phyloP scores from a whole-genome alignment of 495 filamentous ascomycete species.

The Bacidia gigantensis region DNA sequence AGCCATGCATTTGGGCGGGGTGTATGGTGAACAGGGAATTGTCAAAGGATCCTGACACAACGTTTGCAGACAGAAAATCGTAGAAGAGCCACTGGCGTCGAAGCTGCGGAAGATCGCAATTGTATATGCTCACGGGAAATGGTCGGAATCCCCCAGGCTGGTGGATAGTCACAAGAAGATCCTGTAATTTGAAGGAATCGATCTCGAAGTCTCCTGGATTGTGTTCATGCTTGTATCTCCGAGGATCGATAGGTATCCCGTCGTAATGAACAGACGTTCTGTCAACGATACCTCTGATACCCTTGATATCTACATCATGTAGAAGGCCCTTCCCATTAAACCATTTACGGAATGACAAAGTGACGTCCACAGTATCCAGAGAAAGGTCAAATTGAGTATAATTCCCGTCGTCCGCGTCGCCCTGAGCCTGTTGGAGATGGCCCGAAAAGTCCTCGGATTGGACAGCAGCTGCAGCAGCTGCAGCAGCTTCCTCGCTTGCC shows the following conservation, averaged over 20 bases:
- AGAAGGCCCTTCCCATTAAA: conserved; percentile 91
- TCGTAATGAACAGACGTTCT: conserved; percentile 65
- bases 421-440: conserved; percentile 17
- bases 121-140: conserved; percentile 88
- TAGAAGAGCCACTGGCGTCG: conserved; percentile 97
- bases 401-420: conserved; percentile 74
- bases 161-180: conserved; percentile 81
- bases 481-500: conserved; percentile 69
- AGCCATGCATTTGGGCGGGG: conserved; percentile 71
- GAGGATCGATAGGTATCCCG: conserved; percentile 63
- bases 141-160: conserved; percentile 83
- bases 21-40: conserved; percentile 96
- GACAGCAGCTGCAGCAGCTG: conserved; percentile 60
- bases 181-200: conserved; percentile 88
- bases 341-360: conserved; percentile 94
- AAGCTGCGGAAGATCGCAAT: conserved; percentile 82
- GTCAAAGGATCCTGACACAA: conserved; percentile 91
- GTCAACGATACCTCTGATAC: conserved; percentile 92
- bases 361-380: conserved; percentile 89
- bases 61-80: conserved; percentile 87
- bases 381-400: conserved; percentile 97
- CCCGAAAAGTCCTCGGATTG: conserved; percentile 20
- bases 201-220: conserved; percentile 91
- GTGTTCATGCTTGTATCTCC: conserved; percentile 74
- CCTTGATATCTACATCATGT: conserved; percentile 83